phyloP scores from a whole-genome alignment of 306 rosid genomes.

The Ochetophila trinervis region DNA sequence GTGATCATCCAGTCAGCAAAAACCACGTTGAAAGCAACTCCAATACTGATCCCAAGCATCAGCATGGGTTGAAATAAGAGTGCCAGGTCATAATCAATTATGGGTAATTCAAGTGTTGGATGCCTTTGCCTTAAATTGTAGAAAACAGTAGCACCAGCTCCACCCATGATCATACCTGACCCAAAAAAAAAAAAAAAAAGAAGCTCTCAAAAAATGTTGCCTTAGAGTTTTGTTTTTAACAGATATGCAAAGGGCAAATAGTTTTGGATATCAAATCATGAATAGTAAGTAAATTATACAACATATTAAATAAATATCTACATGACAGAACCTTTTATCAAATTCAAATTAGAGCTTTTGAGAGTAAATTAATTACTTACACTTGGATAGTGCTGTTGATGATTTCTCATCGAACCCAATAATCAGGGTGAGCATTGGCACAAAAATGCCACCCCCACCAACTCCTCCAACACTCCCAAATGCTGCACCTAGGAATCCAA shows the following conservation, averaged over 20 bases:
- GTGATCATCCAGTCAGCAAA: slow-evolving; percentile 86
- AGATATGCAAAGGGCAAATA: neutral
- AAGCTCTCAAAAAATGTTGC: neutral
- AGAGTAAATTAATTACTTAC: slow-evolving; percentile 30
- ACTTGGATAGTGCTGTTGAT: slow-evolving; percentile 76
- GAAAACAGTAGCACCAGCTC: slow-evolving; percentile 64
- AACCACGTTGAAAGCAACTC: slow-evolving; percentile 70
- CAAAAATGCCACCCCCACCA: slow-evolving; percentile 89
- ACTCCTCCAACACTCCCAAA: slow-evolving; percentile 92
- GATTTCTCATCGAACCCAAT: slow-evolving; percentile 82
- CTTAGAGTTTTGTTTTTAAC: neutral
- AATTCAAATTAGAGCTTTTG: neutral
- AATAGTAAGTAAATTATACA: neutral
- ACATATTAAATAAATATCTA: neutral
- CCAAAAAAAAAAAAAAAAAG: slow-evolving; percentile 14
- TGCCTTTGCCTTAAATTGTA: slow-evolving; percentile 71
- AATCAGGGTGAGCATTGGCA: slow-evolving; percentile 79
- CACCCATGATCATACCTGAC: slow-evolving; percentile 78
- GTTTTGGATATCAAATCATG: neutral
- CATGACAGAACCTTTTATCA: neutral
- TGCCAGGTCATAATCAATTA: slow-evolving; percentile 76
- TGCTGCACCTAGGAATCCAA: slow-evolving; percentile 80
- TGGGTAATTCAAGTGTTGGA: slow-evolving; percentile 62
- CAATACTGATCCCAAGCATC: slow-evolving; percentile 78
- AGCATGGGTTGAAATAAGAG: slow-evolving; percentile 87